Base-by-base conservation (phyloP, 768 basidiomycete species). In the Leccinum rimulosum region DNA sequence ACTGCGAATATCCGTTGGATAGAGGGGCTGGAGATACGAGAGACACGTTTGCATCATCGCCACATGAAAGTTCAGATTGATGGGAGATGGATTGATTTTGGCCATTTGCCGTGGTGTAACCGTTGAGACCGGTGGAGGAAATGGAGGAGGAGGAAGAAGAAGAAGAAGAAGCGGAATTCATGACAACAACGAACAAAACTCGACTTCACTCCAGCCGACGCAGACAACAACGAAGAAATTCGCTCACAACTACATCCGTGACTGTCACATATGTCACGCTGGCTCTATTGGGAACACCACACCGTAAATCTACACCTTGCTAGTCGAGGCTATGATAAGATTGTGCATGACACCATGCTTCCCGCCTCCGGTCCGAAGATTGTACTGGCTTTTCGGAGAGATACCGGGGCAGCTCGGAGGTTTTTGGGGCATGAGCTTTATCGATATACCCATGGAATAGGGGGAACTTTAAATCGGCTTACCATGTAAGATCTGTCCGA, bases 401-500 rank as follows among this genome's bases (percentile, higher is more conserved):
- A 71, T 85, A 86, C 43, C 55, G 55, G 35, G 43, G 52, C 56
- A 50, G 57, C 52, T 62, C 61, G 51, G 66, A 52, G 17, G 36
- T 30, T 47, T 38, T 43, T 31, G 15, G 35, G 51, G 58, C 30
- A 59, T 22, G 22, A 55, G 43, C 60, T 60, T 57, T 45, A 33
- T 31, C 47, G 12, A 57, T 30, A 45, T 30, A 6, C 36, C 56
- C 60, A 48, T 55, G 65, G 54, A 61, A 58, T 48, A 55, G 52
- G 54, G 40, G 58, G 48, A 60, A 31, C 61, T 19, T 51, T 33
- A 56, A 60, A 38, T 53, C 50, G 45, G 50, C 63, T 67, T 62
- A 86, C 86, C 88, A 91, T 90, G 70, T 90, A 88, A 55, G 87
- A 86, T 66, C 88, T 77, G 70, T 91, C 87, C 19, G 88, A 89